phyloP scores from a whole-genome alignment of 1,139 yeast genomes.

The Candida sojae region DNA sequence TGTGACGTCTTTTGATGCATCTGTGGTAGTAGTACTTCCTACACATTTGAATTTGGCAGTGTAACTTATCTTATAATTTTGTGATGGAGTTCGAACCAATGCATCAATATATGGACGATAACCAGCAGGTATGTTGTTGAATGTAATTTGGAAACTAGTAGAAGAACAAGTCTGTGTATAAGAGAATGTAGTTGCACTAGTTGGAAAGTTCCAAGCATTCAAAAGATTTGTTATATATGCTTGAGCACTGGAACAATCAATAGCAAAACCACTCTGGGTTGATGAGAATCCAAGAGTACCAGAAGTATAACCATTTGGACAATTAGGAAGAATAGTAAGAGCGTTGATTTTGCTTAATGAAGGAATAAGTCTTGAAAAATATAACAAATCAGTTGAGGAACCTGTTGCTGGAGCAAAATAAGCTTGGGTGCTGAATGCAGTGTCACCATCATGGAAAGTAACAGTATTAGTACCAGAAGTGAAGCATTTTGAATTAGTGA shows the following conservation, averaged over 20 bases:
- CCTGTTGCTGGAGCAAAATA: constrained; percentile 12
- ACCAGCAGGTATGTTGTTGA: constrained; percentile 30
- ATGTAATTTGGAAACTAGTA: constrained; percentile 15
- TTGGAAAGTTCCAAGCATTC: constrained; percentile 26
- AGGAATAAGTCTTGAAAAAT: constrained; percentile 1
- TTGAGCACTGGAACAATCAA: constrained; percentile 26
- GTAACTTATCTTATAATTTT: constrained; percentile 2
- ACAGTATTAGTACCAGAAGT: constrained; percentile 27
- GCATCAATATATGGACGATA: constrained; percentile 31
- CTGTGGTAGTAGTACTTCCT: neutral
- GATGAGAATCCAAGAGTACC: constrained; percentile 25
- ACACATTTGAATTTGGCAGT: constrained; percentile 20
- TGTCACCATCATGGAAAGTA: constrained; percentile 29
- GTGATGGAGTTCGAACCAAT: constrained; percentile 8
- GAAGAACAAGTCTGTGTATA: constrained; percentile 19
- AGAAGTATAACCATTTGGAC: constrained; percentile 24
- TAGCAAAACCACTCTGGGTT: neutral
- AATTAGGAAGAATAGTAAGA: constrained; percentile 24
- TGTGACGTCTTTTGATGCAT: neutral
- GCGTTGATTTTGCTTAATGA: constrained; percentile 14
- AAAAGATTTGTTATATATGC: constrained; percentile 22
- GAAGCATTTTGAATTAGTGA: constrained; percentile 21
- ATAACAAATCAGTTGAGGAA: neutral
- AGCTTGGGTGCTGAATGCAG: constrained; percentile 18
- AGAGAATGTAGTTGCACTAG: constrained; percentile 6